phyloP scores from a whole-genome alignment of 345 rosid genomes.

The Linum lewisii region DNA sequence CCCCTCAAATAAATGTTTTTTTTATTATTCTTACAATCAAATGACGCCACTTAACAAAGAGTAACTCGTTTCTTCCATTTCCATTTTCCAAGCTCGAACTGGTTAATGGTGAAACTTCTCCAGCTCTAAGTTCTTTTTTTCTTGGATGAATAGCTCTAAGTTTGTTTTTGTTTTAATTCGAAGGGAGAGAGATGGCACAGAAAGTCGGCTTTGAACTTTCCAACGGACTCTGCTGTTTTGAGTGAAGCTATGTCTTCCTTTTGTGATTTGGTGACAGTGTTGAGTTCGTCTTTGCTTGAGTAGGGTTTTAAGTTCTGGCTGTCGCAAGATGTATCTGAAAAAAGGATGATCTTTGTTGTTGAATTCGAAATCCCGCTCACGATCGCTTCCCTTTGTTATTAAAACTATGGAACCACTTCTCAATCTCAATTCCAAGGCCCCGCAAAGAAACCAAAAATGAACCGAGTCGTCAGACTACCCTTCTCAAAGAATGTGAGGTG shows the following conservation, averaged over 20 bases:
- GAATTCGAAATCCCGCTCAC: slow-evolving; percentile 30
- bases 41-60: background rate
- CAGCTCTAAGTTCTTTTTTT: too few species aligned
- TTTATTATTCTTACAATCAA: too few species aligned
- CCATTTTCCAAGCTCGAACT: background rate
- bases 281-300: background rate
- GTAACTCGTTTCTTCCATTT: background rate
- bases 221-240: background rate
- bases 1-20: too few species aligned
- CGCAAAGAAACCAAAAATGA: too few species aligned
- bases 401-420: slow-evolving; percentile 31
- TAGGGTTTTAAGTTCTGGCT: background rate
- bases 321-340: slow-evolving; percentile 31
- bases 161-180: background rate
- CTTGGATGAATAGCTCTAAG: too few species aligned
- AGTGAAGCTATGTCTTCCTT: background rate
- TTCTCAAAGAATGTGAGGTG: slow-evolving; percentile 41
- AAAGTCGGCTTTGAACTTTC: too few species aligned
- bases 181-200: background rate
- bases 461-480: slow-evolving; percentile 9
- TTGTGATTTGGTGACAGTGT: background rate
- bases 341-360: slow-evolving; percentile 42
- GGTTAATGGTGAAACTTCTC: background rate
- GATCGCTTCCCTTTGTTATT: slow-evolving; percentile 33
- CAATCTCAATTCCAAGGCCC: slow-evolving; percentile 15